A percentile compares a stretch with the other conserved stretches of the same genome.
Conservation (phyloP, 2,329 filamentous ascomycete genomes). For the Bipolaris zeicola region DNA sequence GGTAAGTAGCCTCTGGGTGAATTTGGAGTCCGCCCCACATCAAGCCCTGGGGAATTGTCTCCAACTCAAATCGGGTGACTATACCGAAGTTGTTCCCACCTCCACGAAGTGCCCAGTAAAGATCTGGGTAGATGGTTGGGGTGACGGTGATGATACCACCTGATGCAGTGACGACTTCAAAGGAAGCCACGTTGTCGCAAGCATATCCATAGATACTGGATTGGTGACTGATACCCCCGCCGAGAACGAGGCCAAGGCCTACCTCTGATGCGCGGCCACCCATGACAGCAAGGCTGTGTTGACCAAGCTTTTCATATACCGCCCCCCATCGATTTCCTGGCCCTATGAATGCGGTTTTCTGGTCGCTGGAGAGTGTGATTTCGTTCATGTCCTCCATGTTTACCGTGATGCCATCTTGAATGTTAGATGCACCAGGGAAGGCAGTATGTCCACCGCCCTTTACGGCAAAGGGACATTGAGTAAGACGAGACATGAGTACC, state of each 20-base stretch:
- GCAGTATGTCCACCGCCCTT: slow-evolving; percentile 54
- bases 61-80: slow-evolving; percentile 34
- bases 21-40: slow-evolving; percentile 22
- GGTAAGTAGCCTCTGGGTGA: slow-evolving; percentile 9
- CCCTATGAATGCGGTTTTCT: slow-evolving; percentile 34
- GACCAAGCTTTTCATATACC: slow-evolving; percentile 39
- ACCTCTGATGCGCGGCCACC: slow-evolving; percentile 43
- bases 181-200: slow-evolving; percentile 39
- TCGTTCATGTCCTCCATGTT: slow-evolving; percentile 45
- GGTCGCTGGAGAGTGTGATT: slow-evolving; percentile 30
- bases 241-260: slow-evolving; percentile 40
- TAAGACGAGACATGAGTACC: slow-evolving; percentile 28
- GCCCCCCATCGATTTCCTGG: slow-evolving; percentile 45
- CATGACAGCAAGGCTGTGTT: slow-evolving; percentile 30
- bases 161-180: slow-evolving; percentile 47
- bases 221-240: slow-evolving; percentile 31
- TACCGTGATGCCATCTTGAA: slow-evolving; percentile 52
- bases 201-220: slow-evolving; percentile 29
- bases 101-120: slow-evolving; percentile 47
- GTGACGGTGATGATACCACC: slow-evolving; percentile 36
- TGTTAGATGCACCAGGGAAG: slow-evolving; percentile 49
- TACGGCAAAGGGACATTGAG: slow-evolving; percentile 49
- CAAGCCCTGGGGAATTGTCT: slow-evolving; percentile 7
- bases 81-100: slow-evolving; percentile 44
- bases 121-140: slow-evolving; percentile 40